Evolutionary conservation across 768 basidiomycete species (phyloP).

Genomic region (Chalciporus piperatus): DNA sequence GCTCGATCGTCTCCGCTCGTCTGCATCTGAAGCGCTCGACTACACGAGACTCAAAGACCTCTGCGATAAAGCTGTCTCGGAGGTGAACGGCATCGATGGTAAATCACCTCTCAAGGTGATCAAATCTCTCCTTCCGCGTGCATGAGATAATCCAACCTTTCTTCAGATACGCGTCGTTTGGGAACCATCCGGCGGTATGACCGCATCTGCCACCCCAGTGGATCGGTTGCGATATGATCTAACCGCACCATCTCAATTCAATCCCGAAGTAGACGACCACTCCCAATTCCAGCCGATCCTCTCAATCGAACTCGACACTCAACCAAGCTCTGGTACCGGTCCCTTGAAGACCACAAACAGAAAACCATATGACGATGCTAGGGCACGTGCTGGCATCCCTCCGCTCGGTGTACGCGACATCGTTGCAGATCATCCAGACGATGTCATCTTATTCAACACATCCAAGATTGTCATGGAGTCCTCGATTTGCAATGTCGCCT

Average conservation of each 20-base stretch:
- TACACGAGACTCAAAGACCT: slow-evolving; percentile 37
- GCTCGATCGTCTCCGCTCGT: slow-evolving; percentile 53
- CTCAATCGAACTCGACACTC: slow-evolving; percentile 52
- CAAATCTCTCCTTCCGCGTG: not conserved
- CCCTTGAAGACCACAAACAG: slow-evolving; percentile 71
- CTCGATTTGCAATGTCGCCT: slow-evolving; percentile 69
- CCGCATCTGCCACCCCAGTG: slow-evolving; percentile 33
- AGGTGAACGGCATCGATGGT: slow-evolving; percentile 11
- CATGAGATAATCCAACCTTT: not conserved
- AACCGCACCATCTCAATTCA: slow-evolving; percentile 35
- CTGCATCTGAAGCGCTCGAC: slow-evolving; percentile 43
- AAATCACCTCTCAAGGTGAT: slow-evolving; percentile 25
- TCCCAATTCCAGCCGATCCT: slow-evolving; percentile 35
- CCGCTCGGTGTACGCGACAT: slow-evolving; percentile 16
- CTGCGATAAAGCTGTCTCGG: slow-evolving; percentile 47
- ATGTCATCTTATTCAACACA: slow-evolving; percentile 65
- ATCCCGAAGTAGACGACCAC: slow-evolving; percentile 30
- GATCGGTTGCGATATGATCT: slow-evolving; percentile 39
- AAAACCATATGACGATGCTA: slow-evolving; percentile 57
- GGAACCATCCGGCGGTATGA: slow-evolving; percentile 37
- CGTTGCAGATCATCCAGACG: slow-evolving; percentile 31
- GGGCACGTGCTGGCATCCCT: slow-evolving; percentile 50
- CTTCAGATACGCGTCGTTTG: slow-evolving; percentile 54
- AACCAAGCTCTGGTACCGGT: slow-evolving; percentile 49
- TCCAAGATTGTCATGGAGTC: slow-evolving; percentile 56